Evolutionary conservation across 768 basidiomycete genomes (phyloP), one percentile per base, ranked within the genome.

Genomic region (Podaxis sp.): DNA sequence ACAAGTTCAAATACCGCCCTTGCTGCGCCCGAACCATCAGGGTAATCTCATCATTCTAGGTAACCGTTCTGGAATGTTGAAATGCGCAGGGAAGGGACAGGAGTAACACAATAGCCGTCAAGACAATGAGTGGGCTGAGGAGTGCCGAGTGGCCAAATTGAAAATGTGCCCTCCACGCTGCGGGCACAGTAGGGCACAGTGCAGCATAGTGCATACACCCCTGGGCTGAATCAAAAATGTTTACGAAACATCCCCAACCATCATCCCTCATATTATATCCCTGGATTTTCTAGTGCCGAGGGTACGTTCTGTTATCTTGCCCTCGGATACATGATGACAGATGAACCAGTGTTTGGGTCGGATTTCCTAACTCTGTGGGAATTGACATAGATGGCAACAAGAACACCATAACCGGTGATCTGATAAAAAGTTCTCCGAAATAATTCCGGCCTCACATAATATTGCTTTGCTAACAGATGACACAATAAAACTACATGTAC

Each of bases 401-500:
- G 15, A 17, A 46, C 44, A 46, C 44, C 15, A 46, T 46, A 46
- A 19, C 44, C n/a, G 44, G n/a, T 46, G 44, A 46, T 22, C 44
- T 17, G 44, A 17, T n/a, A 19, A 7, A 7, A 19, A 17, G 19
- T 46, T 19, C 44, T 22, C 19, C 19, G 44, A 19, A 17, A 46
- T 19, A 46, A n/a, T 19, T 46, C n/a, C n/a, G 15, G 19, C 7
- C 7, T 2, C 44, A 19, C 17, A 46, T 19, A 46, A 19, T 46
- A 46, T 19, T 46, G 15, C 44, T 46, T 2, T 46, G 7, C 19
- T 46, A 19, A 46, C 44, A 46, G 44, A 19, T 19, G n/a, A n/a
- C 5, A 22, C 85, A 24, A 17, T 26, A 12, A 51, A 19, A 24
- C 19, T 26, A 51, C 22, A 51, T 28, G 13, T 33, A 33, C 52